Evolutionary conservation across 257 asterid species (phyloP).

Genomic region (Jacaranda mimosifolia): DNA sequence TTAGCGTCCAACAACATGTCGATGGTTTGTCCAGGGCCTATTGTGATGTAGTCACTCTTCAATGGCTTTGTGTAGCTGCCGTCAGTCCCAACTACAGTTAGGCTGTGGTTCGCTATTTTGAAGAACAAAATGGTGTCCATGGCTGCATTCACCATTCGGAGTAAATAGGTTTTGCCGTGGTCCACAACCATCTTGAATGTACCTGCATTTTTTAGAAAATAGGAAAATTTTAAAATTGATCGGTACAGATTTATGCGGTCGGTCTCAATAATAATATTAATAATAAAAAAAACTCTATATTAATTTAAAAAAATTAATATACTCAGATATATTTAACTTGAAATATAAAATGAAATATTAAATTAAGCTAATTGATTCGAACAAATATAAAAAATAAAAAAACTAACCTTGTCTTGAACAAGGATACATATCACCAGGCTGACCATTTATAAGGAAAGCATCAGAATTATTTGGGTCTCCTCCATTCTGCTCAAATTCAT

Average conservation of each 20-base stretch:
- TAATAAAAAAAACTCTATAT: no score
- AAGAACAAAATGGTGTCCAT: conserved; percentile 24
- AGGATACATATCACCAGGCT: conserved; percentile 53
- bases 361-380: no score
- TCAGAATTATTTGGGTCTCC: conserved; percentile 45
- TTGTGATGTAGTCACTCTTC: not conserved
- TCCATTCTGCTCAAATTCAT: conserved; percentile 34
- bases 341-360: no score
- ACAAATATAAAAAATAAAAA: no score
- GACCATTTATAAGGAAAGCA: conserved; percentile 60
- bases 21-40: conserved; percentile 26
- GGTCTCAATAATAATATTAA: no score
- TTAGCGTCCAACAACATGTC: not conserved
- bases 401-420: conserved; percentile 51
- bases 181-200: conserved; percentile 27
- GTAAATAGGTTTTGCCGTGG: conserved; percentile 11
- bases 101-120: conserved; percentile 22
- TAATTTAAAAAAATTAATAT: no score
- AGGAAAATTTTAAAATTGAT: not conserved
- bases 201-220: conserved; percentile 6
- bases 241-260: no score
- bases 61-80: conserved; percentile 30
- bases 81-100: conserved; percentile 29
- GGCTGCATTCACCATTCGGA: not conserved
- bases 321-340: no score